Conservation (phyloP, 495 filamentous ascomycete species). For the Lasiosphaeria hispida region DNA sequence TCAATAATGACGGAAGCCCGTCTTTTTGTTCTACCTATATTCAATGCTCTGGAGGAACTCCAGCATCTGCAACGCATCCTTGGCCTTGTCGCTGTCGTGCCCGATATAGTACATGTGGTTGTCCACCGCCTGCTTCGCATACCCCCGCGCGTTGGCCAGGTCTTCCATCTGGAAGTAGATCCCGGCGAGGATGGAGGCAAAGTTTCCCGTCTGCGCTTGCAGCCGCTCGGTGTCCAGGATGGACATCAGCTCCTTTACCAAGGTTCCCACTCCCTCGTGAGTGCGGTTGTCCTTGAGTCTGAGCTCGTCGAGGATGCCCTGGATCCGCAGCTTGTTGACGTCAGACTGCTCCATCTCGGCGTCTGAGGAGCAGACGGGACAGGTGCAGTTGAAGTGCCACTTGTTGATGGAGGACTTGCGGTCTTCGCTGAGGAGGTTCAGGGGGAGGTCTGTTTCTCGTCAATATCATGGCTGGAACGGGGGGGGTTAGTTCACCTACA, state of each 20-base stretch:
- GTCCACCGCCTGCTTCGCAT: not conserved
- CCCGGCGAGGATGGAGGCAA: slow-evolving; percentile 2
- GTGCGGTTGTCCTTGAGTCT: not conserved
- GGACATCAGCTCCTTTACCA: not conserved
- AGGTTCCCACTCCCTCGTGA: not conserved
- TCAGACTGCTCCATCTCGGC: not conserved
- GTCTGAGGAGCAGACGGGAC: slow-evolving; percentile 2
- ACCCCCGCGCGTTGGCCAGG: not conserved
- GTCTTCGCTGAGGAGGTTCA: slow-evolving; percentile 11
- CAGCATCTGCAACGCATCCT: not conserved
- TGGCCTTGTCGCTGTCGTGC: slow-evolving; percentile 3
- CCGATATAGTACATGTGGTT: slow-evolving; percentile 6
- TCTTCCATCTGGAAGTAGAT: slow-evolving; percentile 5
- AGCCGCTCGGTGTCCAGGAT: slow-evolving; percentile 1
- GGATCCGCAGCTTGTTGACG: slow-evolving; percentile 7
- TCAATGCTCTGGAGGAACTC: not conserved
- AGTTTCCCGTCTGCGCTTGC: not conserved
- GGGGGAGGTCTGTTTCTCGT: slow-evolving; percentile 5
- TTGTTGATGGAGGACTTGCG: slow-evolving; percentile 1
- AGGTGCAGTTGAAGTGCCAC: slow-evolving; percentile 13
- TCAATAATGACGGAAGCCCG: too few species aligned
- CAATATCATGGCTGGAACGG: too few species aligned
- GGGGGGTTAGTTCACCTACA: not conserved
- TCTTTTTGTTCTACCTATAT: too few species aligned
- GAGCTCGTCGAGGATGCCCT: slow-evolving; percentile 8